Evolutionary conservation across 768 basidiomycete genomes (phyloP).

Genomic region (Psilocybe tampanensis): DNA sequence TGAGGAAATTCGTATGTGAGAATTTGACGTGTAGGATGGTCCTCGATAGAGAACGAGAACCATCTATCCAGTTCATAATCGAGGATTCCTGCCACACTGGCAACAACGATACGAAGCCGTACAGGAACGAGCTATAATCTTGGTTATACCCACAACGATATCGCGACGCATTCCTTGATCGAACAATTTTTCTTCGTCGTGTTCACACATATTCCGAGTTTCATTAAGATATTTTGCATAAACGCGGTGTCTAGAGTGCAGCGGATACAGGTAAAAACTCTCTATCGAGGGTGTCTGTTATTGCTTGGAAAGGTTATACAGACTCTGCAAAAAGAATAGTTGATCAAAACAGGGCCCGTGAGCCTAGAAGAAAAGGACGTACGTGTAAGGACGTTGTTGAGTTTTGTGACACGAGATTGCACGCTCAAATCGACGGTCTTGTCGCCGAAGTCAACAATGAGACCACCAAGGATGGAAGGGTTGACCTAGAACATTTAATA

Average conservation of each 20-base stretch:
- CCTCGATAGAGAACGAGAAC: too few relatives aligned
- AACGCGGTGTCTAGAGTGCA: slow-evolving; percentile 17
- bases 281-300: slow-evolving; percentile 1
- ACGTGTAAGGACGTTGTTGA: slow-evolving; percentile 89
- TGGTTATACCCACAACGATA: too few relatives aligned
- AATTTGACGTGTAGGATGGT: too few relatives aligned
- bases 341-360: neutral
- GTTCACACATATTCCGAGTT: neutral
- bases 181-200: neutral
- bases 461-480: slow-evolving; percentile 86
- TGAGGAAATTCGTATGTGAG: too few relatives aligned
- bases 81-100: too few relatives aligned
- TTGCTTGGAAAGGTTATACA: slow-evolving; percentile 28
- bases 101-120: too few relatives aligned
- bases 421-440: slow-evolving; percentile 98
- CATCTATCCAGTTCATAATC: too few relatives aligned
- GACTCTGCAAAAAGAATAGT: slow-evolving; percentile 33
- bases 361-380: slow-evolving; percentile 30
- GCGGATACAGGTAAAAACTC: slow-evolving; percentile 6
- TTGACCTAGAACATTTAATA: slow-evolving; percentile 65
- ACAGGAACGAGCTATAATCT: too few relatives aligned
- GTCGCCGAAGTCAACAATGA: slow-evolving; percentile 97
- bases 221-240: slow-evolving; percentile 13
- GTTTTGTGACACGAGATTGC: slow-evolving; percentile 90
- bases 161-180: too few relatives aligned